Evolutionary conservation across 768 basidiomycete genomes (phyloP).

Genomic region (Agrocybe pediades): DNA sequence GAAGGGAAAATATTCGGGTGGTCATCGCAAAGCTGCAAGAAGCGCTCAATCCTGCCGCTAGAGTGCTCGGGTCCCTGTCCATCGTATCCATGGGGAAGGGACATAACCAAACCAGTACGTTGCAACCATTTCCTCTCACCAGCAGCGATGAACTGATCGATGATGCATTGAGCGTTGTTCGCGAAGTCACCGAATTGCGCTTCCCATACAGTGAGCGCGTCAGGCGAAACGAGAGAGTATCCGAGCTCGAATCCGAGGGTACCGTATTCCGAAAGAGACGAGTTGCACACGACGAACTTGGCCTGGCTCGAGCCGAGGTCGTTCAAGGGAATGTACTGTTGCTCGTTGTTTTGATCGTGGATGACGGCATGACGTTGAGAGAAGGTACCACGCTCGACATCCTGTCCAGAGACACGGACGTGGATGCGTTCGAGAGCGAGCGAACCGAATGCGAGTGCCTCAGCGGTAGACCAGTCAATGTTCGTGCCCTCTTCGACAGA

Average conservation of each 20-base stretch:
- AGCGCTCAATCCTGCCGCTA: constrained; percentile 91
- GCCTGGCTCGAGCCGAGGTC: constrained; percentile 87
- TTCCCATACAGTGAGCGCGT: constrained; percentile 94
- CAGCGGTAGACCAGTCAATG: constrained; percentile 99
- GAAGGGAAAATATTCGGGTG: constrained; percentile 91
- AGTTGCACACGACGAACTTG: constrained; percentile 95
- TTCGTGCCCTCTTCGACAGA: constrained; percentile 86
- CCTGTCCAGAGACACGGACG: constrained; percentile 95
- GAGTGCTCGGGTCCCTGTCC: constrained; percentile 99
- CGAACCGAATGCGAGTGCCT: constrained; percentile 94
- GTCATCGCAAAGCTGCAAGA: constrained; percentile 97
- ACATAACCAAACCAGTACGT: constrained; percentile 87
- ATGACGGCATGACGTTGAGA: constrained; percentile 97
- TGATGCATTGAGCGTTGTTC: constrained; percentile 96
- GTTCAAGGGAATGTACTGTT: constrained; percentile 88
- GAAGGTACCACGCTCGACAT: constrained; percentile 98
- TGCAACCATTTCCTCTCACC: constrained; percentile 99
- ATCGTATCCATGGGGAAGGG: constrained; percentile 93
- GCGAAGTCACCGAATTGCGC: constrained; percentile 99
- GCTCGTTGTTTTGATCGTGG: constrained; percentile 93
- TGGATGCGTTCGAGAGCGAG: constrained; percentile 93
- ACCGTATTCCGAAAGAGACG: constrained; percentile 94
- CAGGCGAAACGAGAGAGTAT: constrained; percentile 96
- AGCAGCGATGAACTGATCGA: constrained; percentile 97
- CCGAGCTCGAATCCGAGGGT: constrained; percentile 96